A percentile compares a stretch with the other conserved stretches of the same genome.
Evolutionary conservation across 805 yeast species (phyloP).

Genomic region (Dipodascus geniculatus): DNA sequence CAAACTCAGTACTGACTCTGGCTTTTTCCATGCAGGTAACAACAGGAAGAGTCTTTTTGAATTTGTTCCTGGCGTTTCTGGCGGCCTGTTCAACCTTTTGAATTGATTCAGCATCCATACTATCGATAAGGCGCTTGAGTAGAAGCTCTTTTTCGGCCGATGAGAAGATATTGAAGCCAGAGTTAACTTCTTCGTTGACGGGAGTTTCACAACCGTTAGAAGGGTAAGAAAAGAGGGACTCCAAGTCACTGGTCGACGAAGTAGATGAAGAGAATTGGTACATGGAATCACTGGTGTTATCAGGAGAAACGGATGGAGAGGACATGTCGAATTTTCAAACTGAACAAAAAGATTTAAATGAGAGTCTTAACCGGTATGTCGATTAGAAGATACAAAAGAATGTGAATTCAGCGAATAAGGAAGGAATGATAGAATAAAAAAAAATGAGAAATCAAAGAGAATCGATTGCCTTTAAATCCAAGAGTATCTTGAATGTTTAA

Average conservation of each 20-base stretch:
- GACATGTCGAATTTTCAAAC: neutral
- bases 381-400: neutral
- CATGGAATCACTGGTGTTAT: neutral
- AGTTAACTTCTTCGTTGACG: neutral
- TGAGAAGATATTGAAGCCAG: neutral
- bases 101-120: conserved; percentile 2
- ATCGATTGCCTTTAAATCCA: neutral
- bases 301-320: neutral
- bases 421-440: neutral
- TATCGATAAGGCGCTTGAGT: neutral
- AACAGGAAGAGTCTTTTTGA: conserved; percentile 39
- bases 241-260: neutral
- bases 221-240: neutral
- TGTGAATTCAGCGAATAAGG: neutral
- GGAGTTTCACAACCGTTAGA: neutral
- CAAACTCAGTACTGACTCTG: conserved; percentile 89
- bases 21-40: conserved; percentile 91
- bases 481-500: neutral
- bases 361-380: no score
- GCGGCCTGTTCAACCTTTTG: conserved; percentile 8
- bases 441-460: neutral
- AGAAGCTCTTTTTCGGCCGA: neutral
- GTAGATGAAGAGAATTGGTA: neutral
- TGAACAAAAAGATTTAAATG: neutral
- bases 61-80: conserved; percentile 5